Evolutionary conservation across 257 asterid species (phyloP).

Genomic region (Haberlea rhodopensis): DNA sequence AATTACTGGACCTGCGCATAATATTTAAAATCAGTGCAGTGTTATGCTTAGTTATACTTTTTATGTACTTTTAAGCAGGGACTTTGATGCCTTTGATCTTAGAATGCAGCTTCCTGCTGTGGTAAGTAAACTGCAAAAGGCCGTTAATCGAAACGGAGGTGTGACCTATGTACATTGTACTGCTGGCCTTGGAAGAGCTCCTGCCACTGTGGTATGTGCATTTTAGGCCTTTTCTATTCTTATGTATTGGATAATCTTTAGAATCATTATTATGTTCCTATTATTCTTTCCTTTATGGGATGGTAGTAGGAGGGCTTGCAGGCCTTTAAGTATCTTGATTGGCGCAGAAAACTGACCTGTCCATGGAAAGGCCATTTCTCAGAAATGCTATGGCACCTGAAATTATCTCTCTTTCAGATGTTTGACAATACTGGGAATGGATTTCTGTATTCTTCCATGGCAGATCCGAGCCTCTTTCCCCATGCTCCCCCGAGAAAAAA

Average conservation of each 20-base stretch:
- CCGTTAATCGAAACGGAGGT: conserved; percentile 70
- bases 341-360: too few relatives aligned
- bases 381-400: too few relatives aligned
- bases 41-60: not conserved
- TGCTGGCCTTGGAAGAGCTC: conserved; percentile 99
- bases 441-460: too few relatives aligned
- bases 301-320: not conserved
- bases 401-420: too few relatives aligned
- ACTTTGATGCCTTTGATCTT: conserved; percentile 89
- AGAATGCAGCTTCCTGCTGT: conserved; percentile 87
- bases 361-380: too few relatives aligned
- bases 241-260: not conserved
- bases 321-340: too few relatives aligned
- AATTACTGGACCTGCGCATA: conserved; percentile 5
- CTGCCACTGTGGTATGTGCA: conserved; percentile 73
- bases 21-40: conserved; percentile 3
- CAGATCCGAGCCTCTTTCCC: too few relatives aligned
- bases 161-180: conserved; percentile 93
- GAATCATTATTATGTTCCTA: not conserved
- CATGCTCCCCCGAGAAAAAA: too few relatives aligned
- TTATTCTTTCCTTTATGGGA: not conserved
- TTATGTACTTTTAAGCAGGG: conserved; percentile 51
- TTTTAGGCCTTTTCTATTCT: conserved; percentile 10
- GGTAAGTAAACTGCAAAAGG: conserved; percentile 71
- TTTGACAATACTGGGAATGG: too few relatives aligned